Evolutionary conservation across 2,329 filamentous ascomycete genomes (phyloP).

Genomic region (Beauveria caledonica): DNA sequence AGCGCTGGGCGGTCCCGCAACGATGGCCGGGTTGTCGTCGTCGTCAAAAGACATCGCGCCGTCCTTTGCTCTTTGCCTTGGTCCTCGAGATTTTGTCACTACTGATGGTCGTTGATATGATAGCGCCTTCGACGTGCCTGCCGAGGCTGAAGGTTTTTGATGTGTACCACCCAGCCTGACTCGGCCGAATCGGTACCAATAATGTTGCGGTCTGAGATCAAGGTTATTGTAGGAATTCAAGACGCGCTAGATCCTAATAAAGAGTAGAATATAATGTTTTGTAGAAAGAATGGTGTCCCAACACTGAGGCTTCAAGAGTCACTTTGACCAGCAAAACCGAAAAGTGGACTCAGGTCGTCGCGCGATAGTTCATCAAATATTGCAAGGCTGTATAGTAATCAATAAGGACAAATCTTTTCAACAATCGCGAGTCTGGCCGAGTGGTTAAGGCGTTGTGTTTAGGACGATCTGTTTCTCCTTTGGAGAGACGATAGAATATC

Average conservation of each 20-base stretch:
- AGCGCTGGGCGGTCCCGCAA: conserved; percentile 13
- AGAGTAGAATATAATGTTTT: too few species aligned
- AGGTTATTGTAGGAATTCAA: too few species aligned
- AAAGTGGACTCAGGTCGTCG: background rate
- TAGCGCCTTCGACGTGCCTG: background rate
- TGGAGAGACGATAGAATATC: conserved; percentile 11
- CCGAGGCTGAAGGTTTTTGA: background rate
- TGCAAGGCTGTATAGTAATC: background rate
- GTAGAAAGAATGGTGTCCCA: background rate
- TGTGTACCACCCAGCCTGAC: background rate
- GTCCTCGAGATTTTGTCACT: background rate
- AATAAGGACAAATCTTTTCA: background rate
- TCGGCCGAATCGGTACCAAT: too few species aligned
- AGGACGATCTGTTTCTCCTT: conserved; percentile 23
- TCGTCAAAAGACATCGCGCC: conserved; percentile 34
- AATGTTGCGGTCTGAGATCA: too few species aligned
- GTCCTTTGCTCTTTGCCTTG: background rate
- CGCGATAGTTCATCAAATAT: background rate
- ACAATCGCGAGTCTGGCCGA: conserved; percentile 37
- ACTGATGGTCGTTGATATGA: background rate
- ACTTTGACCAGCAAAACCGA: background rate
- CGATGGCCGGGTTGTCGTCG: conserved; percentile 30
- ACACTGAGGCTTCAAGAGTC: background rate
- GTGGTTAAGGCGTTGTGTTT: conserved; percentile 51
- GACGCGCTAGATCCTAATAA: too few species aligned